phyloP scores from a whole-genome alignment of 2,329 filamentous ascomycete genomes.

The Aschersonia sp. region DNA sequence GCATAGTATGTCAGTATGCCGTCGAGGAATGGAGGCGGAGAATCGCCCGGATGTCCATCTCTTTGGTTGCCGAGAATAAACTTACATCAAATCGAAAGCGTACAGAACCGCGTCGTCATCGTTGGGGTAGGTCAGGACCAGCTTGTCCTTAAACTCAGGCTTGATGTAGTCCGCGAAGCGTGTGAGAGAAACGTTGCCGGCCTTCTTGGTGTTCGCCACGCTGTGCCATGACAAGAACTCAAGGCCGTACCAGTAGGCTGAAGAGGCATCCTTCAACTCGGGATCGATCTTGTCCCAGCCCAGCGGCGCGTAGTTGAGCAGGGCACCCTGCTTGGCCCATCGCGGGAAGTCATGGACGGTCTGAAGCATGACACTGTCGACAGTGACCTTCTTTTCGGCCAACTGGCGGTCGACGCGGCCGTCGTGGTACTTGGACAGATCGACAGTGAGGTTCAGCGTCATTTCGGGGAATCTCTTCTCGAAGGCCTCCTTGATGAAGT shows the following conservation, averaged over 20 bases:
- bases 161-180: slow-evolving; percentile 27
- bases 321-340: slow-evolving; percentile 30
- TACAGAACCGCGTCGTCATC: slow-evolving; percentile 41
- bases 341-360: slow-evolving; percentile 35
- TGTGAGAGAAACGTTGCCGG: slow-evolving; percentile 16
- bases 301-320: slow-evolving; percentile 33
- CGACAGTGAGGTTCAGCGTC: slow-evolving; percentile 36
- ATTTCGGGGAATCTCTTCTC: slow-evolving; percentile 32
- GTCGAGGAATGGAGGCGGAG: background rate
- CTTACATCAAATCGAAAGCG: slow-evolving; percentile 32
- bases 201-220: slow-evolving; percentile 20
- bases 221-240: slow-evolving; percentile 22
- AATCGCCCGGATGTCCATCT: background rate
- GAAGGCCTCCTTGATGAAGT: slow-evolving; percentile 16
- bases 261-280: slow-evolving; percentile 24
- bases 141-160: slow-evolving; percentile 36
- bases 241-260: slow-evolving; percentile 25
- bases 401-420: slow-evolving; percentile 29
- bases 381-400: slow-evolving; percentile 18
- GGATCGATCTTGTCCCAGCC: slow-evolving; percentile 27
- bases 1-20: background rate
- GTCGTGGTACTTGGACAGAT: slow-evolving; percentile 41
- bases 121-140: slow-evolving; percentile 40
- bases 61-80: background rate
- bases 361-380: slow-evolving; percentile 33